phyloP scores from a whole-genome alignment of 2,329 filamentous ascomycete species.

The Fusarium sp. region DNA sequence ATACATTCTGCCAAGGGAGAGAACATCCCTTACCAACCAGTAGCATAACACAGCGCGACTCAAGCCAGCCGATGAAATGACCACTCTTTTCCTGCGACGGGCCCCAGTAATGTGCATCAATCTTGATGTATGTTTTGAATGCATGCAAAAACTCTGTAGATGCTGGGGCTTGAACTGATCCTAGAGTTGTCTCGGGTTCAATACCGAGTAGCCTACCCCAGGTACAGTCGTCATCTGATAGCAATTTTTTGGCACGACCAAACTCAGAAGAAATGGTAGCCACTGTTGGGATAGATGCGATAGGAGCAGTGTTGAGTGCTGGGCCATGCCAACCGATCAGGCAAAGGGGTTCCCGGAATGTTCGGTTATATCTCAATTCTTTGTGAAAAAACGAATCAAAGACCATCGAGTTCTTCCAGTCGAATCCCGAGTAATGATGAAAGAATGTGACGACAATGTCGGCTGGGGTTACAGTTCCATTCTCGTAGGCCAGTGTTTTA shows the following conservation, averaged over 20 bases:
- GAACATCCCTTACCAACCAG: slow-evolving; percentile 58
- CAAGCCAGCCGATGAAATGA: slow-evolving; percentile 68
- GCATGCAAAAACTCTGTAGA: slow-evolving; percentile 58
- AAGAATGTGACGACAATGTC: slow-evolving; percentile 69
- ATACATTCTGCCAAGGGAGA: neutral
- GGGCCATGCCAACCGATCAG: slow-evolving; percentile 70
- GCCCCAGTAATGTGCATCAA: slow-evolving; percentile 73
- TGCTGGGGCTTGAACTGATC: slow-evolving; percentile 30
- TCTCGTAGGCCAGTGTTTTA: slow-evolving; percentile 58
- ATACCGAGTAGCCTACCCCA: slow-evolving; percentile 55
- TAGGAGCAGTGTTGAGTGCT: slow-evolving; percentile 65
- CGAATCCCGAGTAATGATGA: slow-evolving; percentile 65
- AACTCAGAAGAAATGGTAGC: slow-evolving; percentile 61
- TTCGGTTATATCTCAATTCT: slow-evolving; percentile 60
- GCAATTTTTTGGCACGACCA: slow-evolving; percentile 51
- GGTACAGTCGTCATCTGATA: slow-evolving; percentile 47
- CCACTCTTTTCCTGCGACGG: slow-evolving; percentile 62
- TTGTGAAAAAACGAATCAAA: slow-evolving; percentile 69
- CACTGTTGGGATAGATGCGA: slow-evolving; percentile 62
- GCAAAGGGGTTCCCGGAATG: slow-evolving; percentile 66
- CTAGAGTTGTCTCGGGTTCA: neutral
- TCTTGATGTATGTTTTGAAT: slow-evolving; percentile 64
- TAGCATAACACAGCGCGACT: slow-evolving; percentile 65
- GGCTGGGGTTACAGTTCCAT: slow-evolving; percentile 51
- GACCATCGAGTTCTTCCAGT: slow-evolving; percentile 63